phyloP scores from a whole-genome alignment of 1,139 yeast species.

The Suhomyces panamericanus region DNA sequence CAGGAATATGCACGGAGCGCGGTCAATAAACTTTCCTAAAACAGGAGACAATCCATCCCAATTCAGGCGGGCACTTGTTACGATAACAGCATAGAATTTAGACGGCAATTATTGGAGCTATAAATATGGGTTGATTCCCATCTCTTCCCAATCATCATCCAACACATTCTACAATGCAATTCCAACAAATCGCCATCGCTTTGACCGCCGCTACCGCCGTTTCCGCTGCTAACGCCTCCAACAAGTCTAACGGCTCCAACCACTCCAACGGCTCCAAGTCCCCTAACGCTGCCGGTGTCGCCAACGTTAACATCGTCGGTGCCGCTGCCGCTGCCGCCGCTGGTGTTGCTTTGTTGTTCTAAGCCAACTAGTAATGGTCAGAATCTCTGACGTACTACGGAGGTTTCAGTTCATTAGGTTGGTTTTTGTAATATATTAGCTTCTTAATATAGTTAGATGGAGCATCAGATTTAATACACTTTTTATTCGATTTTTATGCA shows the following conservation, averaged over 20 bases:
- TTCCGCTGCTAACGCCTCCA: conserved; percentile 41
- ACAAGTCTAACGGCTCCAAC: conserved; percentile 30
- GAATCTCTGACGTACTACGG: conserved; percentile 7
- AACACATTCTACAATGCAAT: conserved; percentile 37
- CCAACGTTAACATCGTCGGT: conserved; percentile 17
- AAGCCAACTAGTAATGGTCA: conserved; percentile 11
- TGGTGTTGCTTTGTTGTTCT: conserved; percentile 22
- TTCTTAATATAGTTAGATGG: conserved; percentile 9
- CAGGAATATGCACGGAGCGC: conserved; percentile 10
- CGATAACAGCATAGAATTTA: conserved; percentile 8
- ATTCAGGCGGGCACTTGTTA: conserved; percentile 12
- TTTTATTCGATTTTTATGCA: conserved; percentile 2
- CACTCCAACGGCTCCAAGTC: conserved; percentile 22
- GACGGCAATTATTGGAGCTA: conserved; percentile 11
- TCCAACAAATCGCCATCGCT: conserved; percentile 44
- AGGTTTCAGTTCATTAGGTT: conserved; percentile 12
- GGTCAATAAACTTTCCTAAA: conserved; percentile 14
- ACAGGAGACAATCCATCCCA: conserved; percentile 12
- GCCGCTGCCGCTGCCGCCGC: conserved; percentile 22
- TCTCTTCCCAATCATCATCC: conserved; percentile 5
- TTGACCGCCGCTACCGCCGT: conserved; percentile 45
- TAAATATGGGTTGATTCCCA: conserved; percentile 12
- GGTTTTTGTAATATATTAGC: conserved; percentile 15
- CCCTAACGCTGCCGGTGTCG: conserved; percentile 20
- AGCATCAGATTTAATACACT: conserved; percentile 6